phyloP scores from a whole-genome alignment of 176 grass and related monocot species.

The Miscanthus lutarioriparius region DNA sequence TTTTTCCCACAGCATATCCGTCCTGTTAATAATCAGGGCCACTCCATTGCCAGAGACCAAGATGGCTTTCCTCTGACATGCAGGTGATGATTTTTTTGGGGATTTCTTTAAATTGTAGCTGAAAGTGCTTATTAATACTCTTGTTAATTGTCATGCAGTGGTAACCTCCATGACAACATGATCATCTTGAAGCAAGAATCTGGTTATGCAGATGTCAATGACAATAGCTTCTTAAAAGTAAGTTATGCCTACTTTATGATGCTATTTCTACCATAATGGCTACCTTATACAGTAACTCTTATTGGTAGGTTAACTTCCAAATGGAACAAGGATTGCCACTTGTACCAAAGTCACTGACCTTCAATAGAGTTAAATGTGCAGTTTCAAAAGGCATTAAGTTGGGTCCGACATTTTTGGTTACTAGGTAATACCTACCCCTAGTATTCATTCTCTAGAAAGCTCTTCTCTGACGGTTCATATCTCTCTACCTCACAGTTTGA shows the following conservation, averaged over 20 bases:
- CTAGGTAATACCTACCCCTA: constrained; percentile 54
- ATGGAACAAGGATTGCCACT: constrained; percentile 98
- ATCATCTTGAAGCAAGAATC: constrained; percentile 97
- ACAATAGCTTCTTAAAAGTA: constrained; percentile 86
- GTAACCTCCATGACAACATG: constrained; percentile 92
- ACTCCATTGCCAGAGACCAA: constrained; percentile 67
- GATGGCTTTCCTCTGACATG: constrained; percentile 93
- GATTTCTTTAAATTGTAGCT: neutral
- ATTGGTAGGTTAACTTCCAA: constrained; percentile 84
- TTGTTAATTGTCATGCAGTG: constrained; percentile 51
- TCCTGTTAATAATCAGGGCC: constrained; percentile 90
- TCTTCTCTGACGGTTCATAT: constrained; percentile 18
- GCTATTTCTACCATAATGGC: constrained; percentile 5
- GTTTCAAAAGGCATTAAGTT: constrained; percentile 90
- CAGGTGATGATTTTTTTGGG: constrained; percentile 60
- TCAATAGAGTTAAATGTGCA: constrained; percentile 87
- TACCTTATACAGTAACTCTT: constrained; percentile 21
- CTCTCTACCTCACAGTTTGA: constrained; percentile 63
- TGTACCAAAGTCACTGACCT: constrained; percentile 78
- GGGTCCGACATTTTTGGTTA: constrained; percentile 78
- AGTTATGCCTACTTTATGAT: constrained; percentile 26
- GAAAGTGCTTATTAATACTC: constrained; percentile 18
- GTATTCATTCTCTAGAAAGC: constrained; percentile 19
- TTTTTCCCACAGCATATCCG: constrained; percentile 60
- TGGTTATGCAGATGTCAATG: constrained; percentile 68